Evolutionary conservation across 2,329 filamentous ascomycete species (phyloP), one percentile per base, ranked within the genome.

Genomic region (Xylariaceae sp.): DNA sequence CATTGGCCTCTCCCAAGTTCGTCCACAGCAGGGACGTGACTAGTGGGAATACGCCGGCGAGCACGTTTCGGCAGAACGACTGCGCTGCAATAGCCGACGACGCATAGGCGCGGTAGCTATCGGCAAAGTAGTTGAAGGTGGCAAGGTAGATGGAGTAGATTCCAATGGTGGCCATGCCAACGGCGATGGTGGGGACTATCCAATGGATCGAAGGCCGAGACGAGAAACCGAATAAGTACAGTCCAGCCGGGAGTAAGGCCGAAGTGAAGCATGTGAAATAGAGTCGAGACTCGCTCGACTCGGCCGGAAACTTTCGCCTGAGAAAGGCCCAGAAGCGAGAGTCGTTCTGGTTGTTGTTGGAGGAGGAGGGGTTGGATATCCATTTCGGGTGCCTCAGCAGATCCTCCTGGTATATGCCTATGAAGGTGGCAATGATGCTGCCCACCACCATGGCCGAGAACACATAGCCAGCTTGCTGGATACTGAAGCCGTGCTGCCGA

Each of bases 111-210:
- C 92, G 88, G 73, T 96, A 97, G 1, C 87, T 88, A 70, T 97
- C 92, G 17, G 92, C 91, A 1, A 97, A 80, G 67, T 96, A 97
- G 71, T 97, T 97, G 77, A 97, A 96, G 0, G 91, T 89, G 2
- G 92, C 88, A 1, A 97, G 81, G 70, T 95, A 95, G 42, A 97
- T 85, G 47, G 85, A 87, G 72, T 90, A 93, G 64, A 97, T 95
- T 34, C 92, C 88, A 78, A 93, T 89, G 0, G 89, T 93, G 0
- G 90, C 87, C 60, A 91, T 82, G 0, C 80, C 84, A 39, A 96
- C 80, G 0, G 85, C 88, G 2, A 93, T 73, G 0, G 85, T 75
- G 0, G 90, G 89, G 0, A 84, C 83, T 57, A 90, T 86, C 89
- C 89, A 93, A 64, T 84, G 88, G 1, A 86, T 79, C 0, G 76